Percentiles rank a stretch among this genome's conserved stretches.
Conservation (phyloP, 306 rosid species). For the Quercus robur region DNA sequence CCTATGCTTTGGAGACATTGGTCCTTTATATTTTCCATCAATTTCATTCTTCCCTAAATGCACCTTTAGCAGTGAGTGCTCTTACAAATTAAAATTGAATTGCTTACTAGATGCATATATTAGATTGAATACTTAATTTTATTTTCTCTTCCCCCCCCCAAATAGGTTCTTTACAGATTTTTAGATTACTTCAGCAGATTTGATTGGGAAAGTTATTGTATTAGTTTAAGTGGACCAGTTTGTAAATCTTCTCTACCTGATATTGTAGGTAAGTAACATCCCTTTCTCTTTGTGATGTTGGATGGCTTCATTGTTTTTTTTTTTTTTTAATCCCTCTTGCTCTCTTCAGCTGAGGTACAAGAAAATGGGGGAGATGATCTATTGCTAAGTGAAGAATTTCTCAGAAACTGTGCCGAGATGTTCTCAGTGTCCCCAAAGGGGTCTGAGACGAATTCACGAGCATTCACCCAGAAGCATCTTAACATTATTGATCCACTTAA, state of each 20-base stretch:
- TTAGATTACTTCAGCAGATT: slow-evolving; percentile 85
- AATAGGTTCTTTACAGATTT: slow-evolving; percentile 79
- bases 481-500: slow-evolving; percentile 89
- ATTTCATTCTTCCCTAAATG: slow-evolving; percentile 62
- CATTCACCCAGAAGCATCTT: slow-evolving; percentile 71
- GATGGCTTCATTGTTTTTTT: slow-evolving; percentile 15
- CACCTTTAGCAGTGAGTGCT: slow-evolving; percentile 75
- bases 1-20: slow-evolving; percentile 88
- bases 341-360: slow-evolving; percentile 58
- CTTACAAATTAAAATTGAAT: neutral
- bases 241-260: slow-evolving; percentile 64
- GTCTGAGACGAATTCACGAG: slow-evolving; percentile 44
- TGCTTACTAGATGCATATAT: neutral
- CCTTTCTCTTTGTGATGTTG: slow-evolving; percentile 8
- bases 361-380: slow-evolving; percentile 57
- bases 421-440: slow-evolving; percentile 66
- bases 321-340: slow-evolving; percentile 19
- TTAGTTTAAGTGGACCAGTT: slow-evolving; percentile 85
- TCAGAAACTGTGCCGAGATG: slow-evolving; percentile 55
- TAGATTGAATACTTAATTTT: neutral
- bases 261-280: slow-evolving; percentile 53
- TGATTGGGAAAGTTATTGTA: slow-evolving; percentile 83
- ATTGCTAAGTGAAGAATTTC: slow-evolving; percentile 64
- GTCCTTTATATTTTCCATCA: slow-evolving; percentile 79
- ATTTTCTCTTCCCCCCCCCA: slow-evolving; percentile 7